Base-by-base conservation (phyloP, 2,329 filamentous ascomycete genomes). In the Colletotrichum orbiculare region DNA sequence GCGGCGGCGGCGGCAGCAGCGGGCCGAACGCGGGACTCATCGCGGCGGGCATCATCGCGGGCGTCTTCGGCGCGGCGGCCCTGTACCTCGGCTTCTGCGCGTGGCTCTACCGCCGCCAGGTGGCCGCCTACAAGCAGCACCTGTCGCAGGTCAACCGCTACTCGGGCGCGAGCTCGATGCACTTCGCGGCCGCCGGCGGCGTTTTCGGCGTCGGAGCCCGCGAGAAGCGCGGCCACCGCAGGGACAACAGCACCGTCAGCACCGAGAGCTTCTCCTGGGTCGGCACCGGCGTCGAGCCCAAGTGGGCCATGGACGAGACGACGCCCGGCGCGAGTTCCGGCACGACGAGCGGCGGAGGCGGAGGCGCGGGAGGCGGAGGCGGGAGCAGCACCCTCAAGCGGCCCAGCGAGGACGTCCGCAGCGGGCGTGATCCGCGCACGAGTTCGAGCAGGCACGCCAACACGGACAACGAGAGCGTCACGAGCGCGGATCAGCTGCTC, bases 81-180 rank as follows among this genome's bases (percentile, higher is more conserved):
- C 78, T 80, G 2, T 92, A 92, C 73, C 83, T 92, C 11, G 89
- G 87, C 49, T 92, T 91, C 80, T 91, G 89, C 76, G 84, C 86
- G 15, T 93, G 89, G 86, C 79, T 94, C 8, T 93, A 93, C 79
- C 84, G 90, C 35, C 88, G 89, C 53, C 90, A 91, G 74, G 84
- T 93, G 13, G 76, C 80, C 37, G 85, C 91, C 9, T 94, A 93
- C 81, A 89, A 90, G 76, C 81, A 85, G 39, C 91, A 93, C 73
- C 85, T 91, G 38, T 87, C 88, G 1, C 85, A 90, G 71, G 81
- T 85, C 2, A 89, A 92, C 71, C 82, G 85, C 4, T 85, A 87
- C 54, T 78, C 79, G 1, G 75, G 78, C 17, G 78, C 79, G 15
- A 79, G 78, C n/a, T 77, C 78, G 17, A 81, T 78, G 47, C 77